Percentiles rank a stretch among this genome's conserved stretches.
Conservation (phyloP, 2,329 filamentous ascomycete genomes). For the Colletotrichum coccodes region DNA sequence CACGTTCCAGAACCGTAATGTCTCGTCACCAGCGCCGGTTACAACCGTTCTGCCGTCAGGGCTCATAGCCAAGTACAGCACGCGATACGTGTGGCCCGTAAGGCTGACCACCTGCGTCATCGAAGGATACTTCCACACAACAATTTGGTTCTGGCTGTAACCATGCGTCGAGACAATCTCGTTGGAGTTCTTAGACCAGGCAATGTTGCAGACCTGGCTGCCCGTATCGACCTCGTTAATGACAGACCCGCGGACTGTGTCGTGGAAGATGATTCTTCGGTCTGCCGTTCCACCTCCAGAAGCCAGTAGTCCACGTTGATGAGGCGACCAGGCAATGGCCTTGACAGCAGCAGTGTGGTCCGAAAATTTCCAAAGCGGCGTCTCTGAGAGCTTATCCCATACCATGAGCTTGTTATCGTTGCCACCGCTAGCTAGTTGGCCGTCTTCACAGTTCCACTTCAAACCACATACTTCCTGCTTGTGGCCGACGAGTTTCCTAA, state of each 20-base stretch:
- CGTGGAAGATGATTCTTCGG: constrained; percentile 97
- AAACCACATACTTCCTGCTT: constrained; percentile 98
- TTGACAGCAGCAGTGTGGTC: constrained; percentile 97
- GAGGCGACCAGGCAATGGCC: constrained; percentile 97
- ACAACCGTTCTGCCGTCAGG: constrained; percentile 94
- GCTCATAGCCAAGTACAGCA: constrained; percentile 96
- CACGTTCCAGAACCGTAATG: constrained; percentile 94
- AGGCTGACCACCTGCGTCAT: constrained; percentile 97
- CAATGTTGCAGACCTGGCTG: constrained; percentile 97
- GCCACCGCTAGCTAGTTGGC: constrained; percentile 92
- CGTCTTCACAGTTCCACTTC: constrained; percentile 96
- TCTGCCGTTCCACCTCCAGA: constrained; percentile 97
- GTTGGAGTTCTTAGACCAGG: constrained; percentile 97
- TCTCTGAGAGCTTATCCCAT: constrained; percentile 95
- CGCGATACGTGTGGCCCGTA: constrained; percentile 95
- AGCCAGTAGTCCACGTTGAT: constrained; percentile 92
- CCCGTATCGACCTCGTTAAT: constrained; percentile 95
- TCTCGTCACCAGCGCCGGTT: constrained; percentile 96
- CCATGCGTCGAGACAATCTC: constrained; percentile 98
- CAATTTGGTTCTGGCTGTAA: constrained; percentile 98
- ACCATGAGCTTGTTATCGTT: constrained; percentile 99
- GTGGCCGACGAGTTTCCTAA: constrained; percentile 88
- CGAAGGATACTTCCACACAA: constrained; percentile 98
- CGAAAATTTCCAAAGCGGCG: constrained; percentile 91
- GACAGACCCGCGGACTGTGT: constrained; percentile 83